Conservation (phyloP, 164 flowering plant species). For the Tetrastigma voinierianum region DNA sequence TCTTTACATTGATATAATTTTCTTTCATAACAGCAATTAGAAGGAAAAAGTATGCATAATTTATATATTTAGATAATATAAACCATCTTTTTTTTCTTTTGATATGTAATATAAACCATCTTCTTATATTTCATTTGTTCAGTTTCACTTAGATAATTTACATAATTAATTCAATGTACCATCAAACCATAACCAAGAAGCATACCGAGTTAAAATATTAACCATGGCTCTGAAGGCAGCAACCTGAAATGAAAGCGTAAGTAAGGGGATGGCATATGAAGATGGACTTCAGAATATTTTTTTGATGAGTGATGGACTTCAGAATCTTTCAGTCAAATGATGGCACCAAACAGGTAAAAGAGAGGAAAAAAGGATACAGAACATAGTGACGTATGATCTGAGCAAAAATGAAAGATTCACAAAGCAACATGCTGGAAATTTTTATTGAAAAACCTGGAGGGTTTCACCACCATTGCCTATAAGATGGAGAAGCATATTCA, state of each 20-base stretch:
- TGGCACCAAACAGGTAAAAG: background rate
- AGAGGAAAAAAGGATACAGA: background rate
- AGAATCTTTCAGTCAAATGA: background rate
- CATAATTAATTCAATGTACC: no score
- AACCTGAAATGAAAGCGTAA: slow-evolving; percentile 54
- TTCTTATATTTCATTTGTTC: no score
- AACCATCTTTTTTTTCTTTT: no score
- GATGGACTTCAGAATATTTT: no score
- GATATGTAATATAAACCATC: no score
- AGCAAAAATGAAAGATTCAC: background rate
- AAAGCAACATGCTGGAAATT: background rate
- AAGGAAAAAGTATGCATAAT: no score
- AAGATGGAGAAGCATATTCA: slow-evolving; percentile 98
- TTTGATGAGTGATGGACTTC: no score
- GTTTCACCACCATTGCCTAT: slow-evolving; percentile 99
- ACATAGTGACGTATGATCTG: background rate
- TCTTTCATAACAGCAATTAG: no score
- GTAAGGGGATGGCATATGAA: background rate
- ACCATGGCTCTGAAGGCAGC: slow-evolving; percentile 99
- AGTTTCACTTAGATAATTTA: no score
- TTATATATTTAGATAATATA: no score
- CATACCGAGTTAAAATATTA: slow-evolving; percentile 87
- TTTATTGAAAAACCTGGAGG: slow-evolving; percentile 61
- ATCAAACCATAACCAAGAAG: background rate
- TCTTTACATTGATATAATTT: no score